Evolutionary conservation across 2,329 filamentous ascomycete genomes (phyloP), one percentile per base, ranked within the genome.

Genomic region (Nigrospora osmanthi): DNA sequence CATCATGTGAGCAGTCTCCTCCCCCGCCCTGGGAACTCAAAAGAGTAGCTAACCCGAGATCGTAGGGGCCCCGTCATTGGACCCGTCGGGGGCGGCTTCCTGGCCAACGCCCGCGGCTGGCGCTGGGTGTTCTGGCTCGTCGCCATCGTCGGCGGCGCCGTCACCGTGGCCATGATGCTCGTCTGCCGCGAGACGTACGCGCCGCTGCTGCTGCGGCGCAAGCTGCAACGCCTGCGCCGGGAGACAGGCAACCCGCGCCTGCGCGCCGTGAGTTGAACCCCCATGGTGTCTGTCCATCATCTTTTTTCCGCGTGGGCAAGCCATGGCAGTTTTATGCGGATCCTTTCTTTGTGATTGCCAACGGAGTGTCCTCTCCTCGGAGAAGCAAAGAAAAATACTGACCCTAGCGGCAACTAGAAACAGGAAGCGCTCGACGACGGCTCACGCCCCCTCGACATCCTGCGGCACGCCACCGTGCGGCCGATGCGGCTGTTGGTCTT

Each of bases 241-340:
- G 63, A 69, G 42, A 75, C 71, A 0, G 70, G 70, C 13, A 74
- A 75, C 65, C 52, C 28, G 33, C 45, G 51, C 16, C 52, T 62
- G 6, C 38, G 43, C 15, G 57, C 56, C 12, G 59, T 53, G 44
- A 46, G 61, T 11, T n/a, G n/a, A 61, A 63, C 38, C 45, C 45
- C 9, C 58, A 4, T 23, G 19, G 19, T 23, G 19, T 23, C 19
- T n/a, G n/a, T n/a, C n/a, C n/a, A n/a, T n/a, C n/a, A n/a, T n/a
- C n/a, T n/a, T n/a, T n/a, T n/a, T n/a, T n/a, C n/a, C n/a, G n/a
- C n/a, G n/a, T n/a, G n/a, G 11, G 52, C 63, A 5, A 59, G 61
- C 19, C 19, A 23, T 78, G 57, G 37, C 45, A 2, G 59, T 54
- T 23, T 23, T 23, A 4, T 23, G 19, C 19, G 19, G 4, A 23